phyloP scores from a whole-genome alignment of 257 asterid genomes.

The Solanum peruvianum region DNA sequence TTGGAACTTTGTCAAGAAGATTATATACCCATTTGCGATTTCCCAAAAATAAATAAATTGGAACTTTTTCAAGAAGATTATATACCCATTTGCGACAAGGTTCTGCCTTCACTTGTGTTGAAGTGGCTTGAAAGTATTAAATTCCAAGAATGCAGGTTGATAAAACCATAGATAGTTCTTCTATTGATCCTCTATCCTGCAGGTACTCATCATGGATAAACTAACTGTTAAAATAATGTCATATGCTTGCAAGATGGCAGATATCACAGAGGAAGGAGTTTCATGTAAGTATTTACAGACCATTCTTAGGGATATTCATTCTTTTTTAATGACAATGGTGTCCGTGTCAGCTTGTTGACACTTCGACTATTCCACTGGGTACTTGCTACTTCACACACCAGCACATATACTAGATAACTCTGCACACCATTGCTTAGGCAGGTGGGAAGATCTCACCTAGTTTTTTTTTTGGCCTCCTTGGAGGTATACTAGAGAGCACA shows the following conservation, averaged over 20 bases:
- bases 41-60: neutral
- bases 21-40: neutral
- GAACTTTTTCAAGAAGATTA: neutral
- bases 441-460: neutral
- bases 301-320: slow-evolving; percentile 20
- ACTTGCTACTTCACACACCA: neutral
- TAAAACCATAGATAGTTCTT: neutral
- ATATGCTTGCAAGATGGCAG: slow-evolving; percentile 94
- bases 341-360: neutral
- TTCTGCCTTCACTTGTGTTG: neutral
- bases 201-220: slow-evolving; percentile 99
- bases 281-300: slow-evolving; percentile 90
- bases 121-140: neutral
- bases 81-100: neutral
- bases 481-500: neutral
- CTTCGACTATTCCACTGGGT: neutral
- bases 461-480: neutral
- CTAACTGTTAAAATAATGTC: slow-evolving; percentile 93
- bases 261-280: slow-evolving; percentile 97
- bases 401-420: neutral
- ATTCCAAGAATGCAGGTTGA: neutral
- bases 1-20: neutral
- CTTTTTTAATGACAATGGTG: neutral
- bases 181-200: slow-evolving; percentile 17
- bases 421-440: neutral